Conservation (phyloP, 257 asterid species). For the Ophiorrhiza pumila region DNA sequence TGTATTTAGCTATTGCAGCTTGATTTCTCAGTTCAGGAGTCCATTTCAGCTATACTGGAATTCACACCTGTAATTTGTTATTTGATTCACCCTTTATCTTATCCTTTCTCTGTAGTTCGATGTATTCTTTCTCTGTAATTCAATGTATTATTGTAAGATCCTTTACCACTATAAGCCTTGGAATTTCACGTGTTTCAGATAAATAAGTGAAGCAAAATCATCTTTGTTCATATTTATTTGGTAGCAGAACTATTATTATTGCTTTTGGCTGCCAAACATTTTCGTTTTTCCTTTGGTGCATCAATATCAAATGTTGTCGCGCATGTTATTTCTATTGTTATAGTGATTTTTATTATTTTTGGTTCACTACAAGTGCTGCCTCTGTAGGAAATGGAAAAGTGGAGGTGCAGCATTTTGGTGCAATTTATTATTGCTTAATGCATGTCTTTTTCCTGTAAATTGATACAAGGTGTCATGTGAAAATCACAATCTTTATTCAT, state of each 20-base stretch:
- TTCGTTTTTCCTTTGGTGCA: neutral
- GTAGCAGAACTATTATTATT: neutral
- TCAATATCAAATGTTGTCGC: neutral
- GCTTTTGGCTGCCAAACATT: neutral
- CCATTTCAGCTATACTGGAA: neutral
- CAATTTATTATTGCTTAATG: neutral
- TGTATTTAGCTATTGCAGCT: neutral
- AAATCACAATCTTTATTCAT: too few species aligned
- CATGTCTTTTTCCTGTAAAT: slow-evolving; percentile 45
- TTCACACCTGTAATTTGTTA: neutral
- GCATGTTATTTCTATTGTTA: neutral
- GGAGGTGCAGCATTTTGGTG: slow-evolving; percentile 7
- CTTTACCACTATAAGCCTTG: neutral
- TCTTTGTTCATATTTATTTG: neutral
- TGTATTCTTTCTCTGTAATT: neutral
- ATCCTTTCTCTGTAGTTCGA: too few species aligned
- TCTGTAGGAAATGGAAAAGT: neutral
- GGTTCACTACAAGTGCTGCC: neutral
- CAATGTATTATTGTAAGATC: neutral
- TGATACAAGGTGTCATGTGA: too few species aligned
- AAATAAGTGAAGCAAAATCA: neutral
- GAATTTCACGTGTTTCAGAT: neutral
- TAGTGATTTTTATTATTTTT: neutral
- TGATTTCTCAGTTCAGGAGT: neutral
- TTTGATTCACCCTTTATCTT: neutral